A percentile compares a stretch with the other conserved stretches of the same genome.
These are phyloP conservation scores for Stemphylium beticola DNA, from an alignment of 2,329 filamentous ascomycete species.

Conservation along the genomic window DNA sequence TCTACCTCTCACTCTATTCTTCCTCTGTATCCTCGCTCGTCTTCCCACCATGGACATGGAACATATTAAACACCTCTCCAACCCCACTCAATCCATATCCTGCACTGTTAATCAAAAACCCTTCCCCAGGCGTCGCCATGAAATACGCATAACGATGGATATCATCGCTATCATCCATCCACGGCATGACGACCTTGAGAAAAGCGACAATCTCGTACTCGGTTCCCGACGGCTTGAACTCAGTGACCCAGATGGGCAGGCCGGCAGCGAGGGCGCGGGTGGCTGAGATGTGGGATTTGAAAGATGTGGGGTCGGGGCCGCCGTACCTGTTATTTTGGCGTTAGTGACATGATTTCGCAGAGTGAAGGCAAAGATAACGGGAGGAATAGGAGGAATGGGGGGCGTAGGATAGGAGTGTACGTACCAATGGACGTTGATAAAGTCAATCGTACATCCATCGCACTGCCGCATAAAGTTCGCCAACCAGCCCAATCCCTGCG, in stretches of 20 bases:
- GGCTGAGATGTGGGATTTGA: constrained; percentile 45
- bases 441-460: constrained; percentile 42
- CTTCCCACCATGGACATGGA: neutral
- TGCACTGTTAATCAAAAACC: constrained; percentile 22
- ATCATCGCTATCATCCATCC: constrained; percentile 36
- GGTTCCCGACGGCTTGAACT: constrained; percentile 33
- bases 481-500: constrained; percentile 35
- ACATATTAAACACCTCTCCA: constrained; percentile 19
- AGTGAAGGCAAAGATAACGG: neutral
- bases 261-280: constrained; percentile 58
- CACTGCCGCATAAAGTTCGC: constrained; percentile 36
- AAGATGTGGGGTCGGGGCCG: constrained; percentile 29
- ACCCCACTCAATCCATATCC: constrained; percentile 23
- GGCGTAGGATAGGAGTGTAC: neutral
- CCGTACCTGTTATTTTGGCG: constrained; percentile 24
- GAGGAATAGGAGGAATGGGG: too few relatives aligned
- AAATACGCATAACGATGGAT: constrained; percentile 43
- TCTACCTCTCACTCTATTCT: too few relatives aligned
- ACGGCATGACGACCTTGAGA: constrained; percentile 38
- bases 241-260: constrained; percentile 47
- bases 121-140: constrained; percentile 22
- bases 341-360: neutral
- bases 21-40: too few relatives aligned
- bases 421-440: constrained; percentile 44
- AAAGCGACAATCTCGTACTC: constrained; percentile 30